A percentile compares a stretch with the other conserved stretches of the same genome.
These are phyloP conservation scores for Chlorella sp. DNA, from an alignment of 139 green algal genomes.

Conservation along the genomic window DNA sequence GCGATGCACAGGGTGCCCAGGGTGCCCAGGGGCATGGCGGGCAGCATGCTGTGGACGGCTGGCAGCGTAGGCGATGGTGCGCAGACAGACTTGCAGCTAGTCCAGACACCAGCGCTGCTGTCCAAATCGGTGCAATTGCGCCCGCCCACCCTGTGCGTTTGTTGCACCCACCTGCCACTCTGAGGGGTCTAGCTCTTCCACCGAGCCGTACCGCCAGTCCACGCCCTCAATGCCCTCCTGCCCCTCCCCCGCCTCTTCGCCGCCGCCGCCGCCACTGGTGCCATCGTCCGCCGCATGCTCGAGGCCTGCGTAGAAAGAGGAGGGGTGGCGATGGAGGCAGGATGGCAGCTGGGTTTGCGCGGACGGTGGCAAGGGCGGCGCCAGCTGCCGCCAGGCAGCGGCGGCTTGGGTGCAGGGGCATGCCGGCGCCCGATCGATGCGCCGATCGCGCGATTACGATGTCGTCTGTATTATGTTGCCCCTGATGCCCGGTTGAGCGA, in stretches of 20 bases:
- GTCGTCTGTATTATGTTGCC: too few relatives aligned
- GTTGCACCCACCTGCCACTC: conserved; percentile 71
- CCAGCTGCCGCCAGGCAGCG: neutral
- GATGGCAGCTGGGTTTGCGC: neutral
- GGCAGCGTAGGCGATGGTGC: too few relatives aligned
- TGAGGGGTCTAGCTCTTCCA: conserved; percentile 79
- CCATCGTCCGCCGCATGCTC: neutral
- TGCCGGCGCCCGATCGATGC: too few relatives aligned
- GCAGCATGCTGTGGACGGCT: too few relatives aligned
- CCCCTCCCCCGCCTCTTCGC: conserved; percentile 34
- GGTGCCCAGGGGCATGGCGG: too few relatives aligned
- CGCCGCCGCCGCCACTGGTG: neutral
- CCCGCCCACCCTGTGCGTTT: too few relatives aligned
- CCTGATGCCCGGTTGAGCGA: too few relatives aligned
- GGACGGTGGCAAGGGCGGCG: neutral
- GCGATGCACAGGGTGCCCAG: neutral
- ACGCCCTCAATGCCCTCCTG: conserved; percentile 57
- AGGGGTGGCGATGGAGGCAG: neutral
- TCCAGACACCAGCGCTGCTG: too few relatives aligned
- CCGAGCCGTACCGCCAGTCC: conserved; percentile 64
- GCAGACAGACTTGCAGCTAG: too few relatives aligned
- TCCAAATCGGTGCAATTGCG: too few relatives aligned
- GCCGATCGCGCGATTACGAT: too few relatives aligned
- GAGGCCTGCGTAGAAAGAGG: neutral
- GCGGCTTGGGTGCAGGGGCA: neutral